A percentile compares a stretch with the other conserved stretches of the same genome.
phyloP scores from a whole-genome alignment of 2,329 filamentous ascomycete genomes.

The Cordyceps cicadae region DNA sequence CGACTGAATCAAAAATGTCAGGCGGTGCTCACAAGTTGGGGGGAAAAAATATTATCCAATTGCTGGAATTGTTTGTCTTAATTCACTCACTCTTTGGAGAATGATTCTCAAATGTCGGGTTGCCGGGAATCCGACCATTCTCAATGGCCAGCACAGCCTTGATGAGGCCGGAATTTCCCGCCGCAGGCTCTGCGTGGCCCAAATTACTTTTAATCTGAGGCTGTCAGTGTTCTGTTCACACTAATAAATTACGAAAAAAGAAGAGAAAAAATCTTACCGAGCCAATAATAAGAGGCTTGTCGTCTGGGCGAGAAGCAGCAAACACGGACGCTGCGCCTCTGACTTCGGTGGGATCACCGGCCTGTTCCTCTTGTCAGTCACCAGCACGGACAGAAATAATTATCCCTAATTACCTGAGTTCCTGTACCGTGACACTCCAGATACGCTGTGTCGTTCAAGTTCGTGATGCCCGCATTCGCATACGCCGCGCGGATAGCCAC shows the following conservation, averaged over 20 bases:
- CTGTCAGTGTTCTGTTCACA: background rate
- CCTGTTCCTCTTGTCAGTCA: background rate
- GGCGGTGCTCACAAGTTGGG: no score
- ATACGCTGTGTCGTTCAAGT: background rate
- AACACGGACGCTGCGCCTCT: conserved; percentile 20
- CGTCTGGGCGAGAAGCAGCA: background rate
- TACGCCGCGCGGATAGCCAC: conserved; percentile 9
- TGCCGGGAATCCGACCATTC: conserved; percentile 20
- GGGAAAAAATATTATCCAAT: no score
- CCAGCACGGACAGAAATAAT: fast-evolving
- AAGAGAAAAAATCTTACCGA: conserved; percentile 15
- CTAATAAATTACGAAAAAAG: no score
- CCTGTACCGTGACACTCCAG: conserved; percentile 4
- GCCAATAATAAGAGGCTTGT: conserved; percentile 20
- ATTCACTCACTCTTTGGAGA: background rate
- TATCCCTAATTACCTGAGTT: background rate
- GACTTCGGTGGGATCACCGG: conserved; percentile 8
- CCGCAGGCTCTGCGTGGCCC: conserved; percentile 23
- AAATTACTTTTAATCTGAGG: conserved; percentile 22
- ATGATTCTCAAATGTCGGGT: conserved; percentile 24
- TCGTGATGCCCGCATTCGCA: conserved; percentile 1
- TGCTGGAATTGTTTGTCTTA: no score
- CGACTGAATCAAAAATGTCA: conserved; percentile 19
- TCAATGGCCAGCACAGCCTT: conserved; percentile 23
- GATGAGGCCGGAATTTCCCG: conserved; percentile 22